phyloP scores from a whole-genome alignment of 1,139 yeast genomes.

The Hyphopichia burtonii region DNA sequence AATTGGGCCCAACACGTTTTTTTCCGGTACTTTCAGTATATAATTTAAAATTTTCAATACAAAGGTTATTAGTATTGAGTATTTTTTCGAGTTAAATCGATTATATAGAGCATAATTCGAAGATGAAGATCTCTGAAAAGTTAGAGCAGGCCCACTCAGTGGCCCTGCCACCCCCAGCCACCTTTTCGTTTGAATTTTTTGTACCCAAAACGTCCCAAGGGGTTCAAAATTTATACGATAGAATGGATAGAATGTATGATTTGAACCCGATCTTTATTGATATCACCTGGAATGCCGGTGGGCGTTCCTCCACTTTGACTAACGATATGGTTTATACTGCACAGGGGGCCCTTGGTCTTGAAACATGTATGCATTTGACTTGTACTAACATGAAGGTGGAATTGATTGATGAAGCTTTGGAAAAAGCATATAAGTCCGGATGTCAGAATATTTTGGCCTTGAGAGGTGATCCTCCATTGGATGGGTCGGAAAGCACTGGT shows the following conservation, averaged over 20 bases:
- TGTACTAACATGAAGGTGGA: constrained; percentile 92
- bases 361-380: constrained; percentile 97
- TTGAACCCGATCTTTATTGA: constrained; percentile 90
- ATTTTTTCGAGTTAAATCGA: too few relatives aligned
- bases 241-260: constrained; percentile 97
- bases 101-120: too few relatives aligned
- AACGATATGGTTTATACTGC: constrained; percentile 91
- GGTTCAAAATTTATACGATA: constrained; percentile 89
- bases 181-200: constrained; percentile 94
- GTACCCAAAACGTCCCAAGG: constrained; percentile 99
- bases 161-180: constrained; percentile 52
- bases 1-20: not conserved
- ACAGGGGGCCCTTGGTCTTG: constrained; percentile 89
- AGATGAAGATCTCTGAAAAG: constrained; percentile 56
- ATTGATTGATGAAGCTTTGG: constrained; percentile 80
- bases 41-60: too few relatives aligned
- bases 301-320: constrained; percentile 74
- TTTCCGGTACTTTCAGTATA: too few relatives aligned
- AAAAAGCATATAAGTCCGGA: constrained; percentile 84
- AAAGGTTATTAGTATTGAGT: too few relatives aligned
- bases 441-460: constrained; percentile 90
- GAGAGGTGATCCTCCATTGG: constrained; percentile 83
- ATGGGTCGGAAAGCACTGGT: constrained; percentile 64
- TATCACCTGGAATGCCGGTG: constrained; percentile 99
- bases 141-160: constrained; percentile 45